Base-by-base conservation (phyloP, 2,329 filamentous ascomycete genomes). In the Trichoderma brevicompactum region DNA sequence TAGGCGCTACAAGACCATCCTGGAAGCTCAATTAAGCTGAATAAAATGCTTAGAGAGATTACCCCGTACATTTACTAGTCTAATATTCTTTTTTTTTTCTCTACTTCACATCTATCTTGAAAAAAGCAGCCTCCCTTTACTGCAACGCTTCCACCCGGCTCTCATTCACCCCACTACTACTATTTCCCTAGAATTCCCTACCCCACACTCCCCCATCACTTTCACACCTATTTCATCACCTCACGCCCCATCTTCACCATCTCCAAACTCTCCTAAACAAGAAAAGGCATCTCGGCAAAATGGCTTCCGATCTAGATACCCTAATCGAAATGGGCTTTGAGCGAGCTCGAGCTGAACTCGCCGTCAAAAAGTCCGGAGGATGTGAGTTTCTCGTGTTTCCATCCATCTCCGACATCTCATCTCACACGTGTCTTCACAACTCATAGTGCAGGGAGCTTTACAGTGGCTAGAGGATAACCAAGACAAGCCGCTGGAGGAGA, bases 381-480 rank as follows among this genome's bases (percentile, higher is more conserved):
- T 80, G 93, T 92, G 81, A 79, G 90, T 81, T 32, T 56, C 19
- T 8, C 38, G 5, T 34, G 2, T 49, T 34, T 55, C 38, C 41
- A 58, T 52, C 48, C 34, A n/a, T 58, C 40, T 56, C 23, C 19
- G 43, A 8, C 28, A 19, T 12, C 32, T 49, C 44, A 40, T 63
- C 53, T 60, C 55, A 66, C 65, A 65, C 49, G 59, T 56, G 69
- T 58, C 55, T 38, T 38, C 44, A n/a, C 36, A 49, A 38, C 13
- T 36, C 64, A 64, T 68, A 94, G 92, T 97, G 53, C 90, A 95
- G 75, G 90, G 89, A 70, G 95, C 95, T 60, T 85, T 99, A 65
- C 92, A 97, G 80, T 99, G 95, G 95, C 86, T 99, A 1, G 94
- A 96, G 75, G 87, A 91, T 72, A 96, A 96, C 75, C 89, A 96